Evolutionary conservation across 1,284 basidiomycete genomes (phyloP).

Genomic region (Vanrija sp.): DNA sequence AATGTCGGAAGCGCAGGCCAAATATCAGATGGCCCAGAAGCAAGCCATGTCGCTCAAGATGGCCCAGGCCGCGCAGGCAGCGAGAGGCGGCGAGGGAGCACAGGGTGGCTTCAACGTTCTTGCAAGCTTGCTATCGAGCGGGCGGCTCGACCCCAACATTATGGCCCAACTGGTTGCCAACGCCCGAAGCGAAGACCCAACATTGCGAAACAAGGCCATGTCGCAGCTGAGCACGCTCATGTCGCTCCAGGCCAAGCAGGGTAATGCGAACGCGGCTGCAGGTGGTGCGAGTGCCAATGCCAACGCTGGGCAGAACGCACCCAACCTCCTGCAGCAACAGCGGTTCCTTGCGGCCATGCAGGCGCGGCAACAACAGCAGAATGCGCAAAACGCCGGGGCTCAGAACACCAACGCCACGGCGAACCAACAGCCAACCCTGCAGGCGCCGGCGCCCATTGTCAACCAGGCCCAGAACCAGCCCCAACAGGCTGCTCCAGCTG

Average conservation of each 20-base stretch:
- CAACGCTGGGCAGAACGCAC: neutral
- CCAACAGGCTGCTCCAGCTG: constrained; percentile 3
- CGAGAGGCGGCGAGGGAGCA: neutral
- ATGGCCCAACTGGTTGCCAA: constrained; percentile 16
- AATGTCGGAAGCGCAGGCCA: constrained; percentile 17
- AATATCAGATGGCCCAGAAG: constrained; percentile 21
- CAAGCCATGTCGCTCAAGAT: constrained; percentile 18
- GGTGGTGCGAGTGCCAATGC: neutral
- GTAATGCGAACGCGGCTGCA: constrained; percentile 5
- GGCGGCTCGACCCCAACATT: constrained; percentile 14
- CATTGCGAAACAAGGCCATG: constrained; percentile 7
- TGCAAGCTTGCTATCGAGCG: constrained; percentile 8
- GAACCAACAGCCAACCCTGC: neutral
- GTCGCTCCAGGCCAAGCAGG: constrained; percentile 6
- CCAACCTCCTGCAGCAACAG: constrained; percentile 8
- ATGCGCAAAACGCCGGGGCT: neutral
- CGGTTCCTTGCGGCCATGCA: constrained; percentile 15
- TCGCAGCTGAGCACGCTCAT: constrained; percentile 14
- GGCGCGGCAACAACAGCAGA: constrained; percentile 4
- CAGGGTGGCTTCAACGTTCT: constrained; percentile 7
- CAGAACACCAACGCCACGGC: constrained; percentile 1
- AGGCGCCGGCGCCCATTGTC: neutral
- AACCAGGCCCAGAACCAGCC: constrained; percentile 8
- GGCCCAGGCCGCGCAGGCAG: constrained; percentile 12
- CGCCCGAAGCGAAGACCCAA: constrained; percentile 10